These are phyloP conservation scores for Candida mesenterica DNA, from an alignment of 1,139 yeast species.

Conservation along the genomic window DNA sequence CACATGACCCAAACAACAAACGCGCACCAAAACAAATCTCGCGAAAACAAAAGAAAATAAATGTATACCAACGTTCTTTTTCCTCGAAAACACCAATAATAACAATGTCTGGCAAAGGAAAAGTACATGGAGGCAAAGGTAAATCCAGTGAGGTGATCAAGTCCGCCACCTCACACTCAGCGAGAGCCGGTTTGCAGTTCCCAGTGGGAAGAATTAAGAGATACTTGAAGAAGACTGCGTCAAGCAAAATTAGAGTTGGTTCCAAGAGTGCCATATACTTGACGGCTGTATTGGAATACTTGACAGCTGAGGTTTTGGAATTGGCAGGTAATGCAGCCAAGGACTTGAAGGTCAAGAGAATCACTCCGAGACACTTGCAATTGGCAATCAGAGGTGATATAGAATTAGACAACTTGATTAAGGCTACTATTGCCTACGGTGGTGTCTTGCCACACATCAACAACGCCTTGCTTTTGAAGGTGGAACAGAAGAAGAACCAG, in stretches of 20 bases:
- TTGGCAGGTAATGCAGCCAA: slow-evolving; percentile 99
- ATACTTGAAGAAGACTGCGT: slow-evolving; percentile 87
- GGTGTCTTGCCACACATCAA: slow-evolving; percentile 98
- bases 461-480: slow-evolving; percentile 90
- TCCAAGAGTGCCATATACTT: slow-evolving; percentile 96
- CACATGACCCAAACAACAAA: slow-evolving; percentile 1
- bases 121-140: slow-evolving; percentile 97
- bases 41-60: neutral
- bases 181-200: slow-evolving; percentile 96
- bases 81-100: neutral
- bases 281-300: slow-evolving; percentile 94
- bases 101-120: slow-evolving; percentile 77
- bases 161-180: slow-evolving; percentile 81
- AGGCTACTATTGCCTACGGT: slow-evolving; percentile 98
- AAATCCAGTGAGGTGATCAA: slow-evolving; percentile 74
- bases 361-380: slow-evolving; percentile 97
- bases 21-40: neutral
- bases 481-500: slow-evolving; percentile 72
- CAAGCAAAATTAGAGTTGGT: slow-evolving; percentile 93
- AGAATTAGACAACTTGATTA: slow-evolving; percentile 91
- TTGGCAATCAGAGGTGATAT: slow-evolving; percentile 99
- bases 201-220: slow-evolving; percentile 99
- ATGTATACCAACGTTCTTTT: neutral
- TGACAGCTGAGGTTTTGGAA: slow-evolving; percentile 97
- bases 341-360: slow-evolving; percentile 97